Base-by-base conservation (phyloP, 2,329 filamentous ascomycete species). In the Diaporthe ampelina region DNA sequence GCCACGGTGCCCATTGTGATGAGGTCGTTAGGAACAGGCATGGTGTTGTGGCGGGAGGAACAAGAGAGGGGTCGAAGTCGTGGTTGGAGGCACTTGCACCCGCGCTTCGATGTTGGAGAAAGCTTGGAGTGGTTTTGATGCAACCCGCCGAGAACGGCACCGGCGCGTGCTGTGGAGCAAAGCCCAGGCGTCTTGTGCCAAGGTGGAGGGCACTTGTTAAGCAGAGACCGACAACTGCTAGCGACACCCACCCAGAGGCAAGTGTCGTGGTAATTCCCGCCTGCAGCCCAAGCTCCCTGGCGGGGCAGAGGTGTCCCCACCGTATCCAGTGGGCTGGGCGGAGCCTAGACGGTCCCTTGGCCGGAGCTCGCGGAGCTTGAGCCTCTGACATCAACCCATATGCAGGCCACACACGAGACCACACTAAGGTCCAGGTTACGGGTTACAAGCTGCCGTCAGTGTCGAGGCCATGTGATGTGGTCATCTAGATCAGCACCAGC, bases 301-400 rank as follows among this genome's bases (percentile, higher is more conserved):
- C 43, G 59, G 59, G 59, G 63, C 48, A 29, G 7, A 17, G 26
- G 19, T 6, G 45, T 67, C 63, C 43, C 63, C 45, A 40, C 29
- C 32, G 48, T 40, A 29, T 26, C 21, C 61, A 67, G 45, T 37
- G 43, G 26, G 29, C 45, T 50, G 45, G 45, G 29, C 29, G 29
- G 29, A n/a, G 21, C 32, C 45, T 32, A 26, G 45, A 50, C 29
- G 43, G 43, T 24, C 45, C 32, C 32, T 40, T 68, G 40, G 63
- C 63, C 63, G 63, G 63, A 68, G 63, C 45, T 68, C 48, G 32
- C 63, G 63, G 63, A 68, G 63, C 63, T 70, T 45, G 37, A 45
- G 40, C 40, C 50, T 70, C 54, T 72, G 70, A 72, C 70, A 72
- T 72, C 70, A 72, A 72, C 45, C 43, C 68, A 71, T n/a, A 40